Evolutionary conservation across 306 rosid species (phyloP).

Genomic region (Pyrus pyrifolia): DNA sequence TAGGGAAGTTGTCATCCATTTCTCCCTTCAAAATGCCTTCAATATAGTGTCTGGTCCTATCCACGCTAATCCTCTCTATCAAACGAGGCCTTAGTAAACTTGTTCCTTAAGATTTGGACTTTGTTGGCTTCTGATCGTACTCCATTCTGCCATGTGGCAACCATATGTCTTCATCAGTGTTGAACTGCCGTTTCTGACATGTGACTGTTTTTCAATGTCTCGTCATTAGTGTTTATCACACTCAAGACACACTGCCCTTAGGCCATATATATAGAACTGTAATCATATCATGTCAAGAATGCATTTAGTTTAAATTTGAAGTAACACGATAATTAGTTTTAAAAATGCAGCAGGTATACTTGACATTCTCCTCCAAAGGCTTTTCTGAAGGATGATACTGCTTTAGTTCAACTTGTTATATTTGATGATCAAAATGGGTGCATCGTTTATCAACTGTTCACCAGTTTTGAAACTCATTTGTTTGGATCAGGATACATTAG

Average conservation of each 20-base stretch:
- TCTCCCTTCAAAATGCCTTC: no score
- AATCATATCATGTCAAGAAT: slow-evolving; percentile 22
- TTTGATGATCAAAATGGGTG: slow-evolving; percentile 96
- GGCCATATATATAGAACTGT: slow-evolving; percentile 10
- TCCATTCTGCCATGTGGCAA: background rate
- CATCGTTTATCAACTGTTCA: slow-evolving; percentile 92
- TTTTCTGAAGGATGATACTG: slow-evolving; percentile 97
- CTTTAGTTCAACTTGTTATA: slow-evolving; percentile 91
- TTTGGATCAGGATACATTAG: slow-evolving; percentile 98
- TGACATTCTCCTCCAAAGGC: slow-evolving; percentile 94
- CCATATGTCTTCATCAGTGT: slow-evolving; percentile 1
- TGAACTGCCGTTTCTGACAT: background rate
- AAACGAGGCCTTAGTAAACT: background rate
- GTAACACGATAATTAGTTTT: slow-evolving; percentile 47
- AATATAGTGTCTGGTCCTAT: no score
- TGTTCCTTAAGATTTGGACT: background rate
- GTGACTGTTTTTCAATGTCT: background rate
- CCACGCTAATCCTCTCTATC: no score
- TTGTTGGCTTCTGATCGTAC: background rate
- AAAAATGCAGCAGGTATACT: slow-evolving; percentile 83
- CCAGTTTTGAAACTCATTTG: slow-evolving; percentile 92
- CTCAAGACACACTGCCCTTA: slow-evolving; percentile 16
- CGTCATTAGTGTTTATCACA: slow-evolving; percentile 21
- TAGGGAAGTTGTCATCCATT: no score
- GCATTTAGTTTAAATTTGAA: slow-evolving; percentile 28